Conservation (phyloP, 306 rosid genomes). For the Fagus crenata region DNA sequence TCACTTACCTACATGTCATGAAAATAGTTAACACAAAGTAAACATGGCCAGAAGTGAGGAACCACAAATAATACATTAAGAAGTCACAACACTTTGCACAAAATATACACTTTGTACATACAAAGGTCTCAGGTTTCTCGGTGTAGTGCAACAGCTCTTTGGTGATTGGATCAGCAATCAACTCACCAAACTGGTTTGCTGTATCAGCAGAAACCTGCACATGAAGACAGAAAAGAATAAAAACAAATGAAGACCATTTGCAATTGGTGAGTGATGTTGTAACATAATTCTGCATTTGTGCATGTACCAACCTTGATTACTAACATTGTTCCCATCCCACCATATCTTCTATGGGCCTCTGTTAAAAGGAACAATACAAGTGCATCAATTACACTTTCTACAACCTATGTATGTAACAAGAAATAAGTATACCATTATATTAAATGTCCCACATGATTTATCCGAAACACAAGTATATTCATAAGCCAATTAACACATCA, state of each 20-base stretch:
- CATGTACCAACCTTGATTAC: constrained; percentile 72
- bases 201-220: constrained; percentile 85
- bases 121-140: constrained; percentile 96
- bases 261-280: background rate
- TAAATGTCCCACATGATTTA: background rate
- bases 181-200: constrained; percentile 84
- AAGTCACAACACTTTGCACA: background rate
- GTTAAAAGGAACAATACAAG: constrained; percentile 27
- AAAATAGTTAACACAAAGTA: constrained; percentile 25
- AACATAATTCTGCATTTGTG: constrained; percentile 14
- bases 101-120: constrained; percentile 32
- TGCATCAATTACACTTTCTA: constrained; percentile 17
- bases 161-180: constrained; percentile 84
- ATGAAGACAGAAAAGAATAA: constrained; percentile 13
- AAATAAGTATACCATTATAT: constrained; percentile 21
- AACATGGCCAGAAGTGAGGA: constrained; percentile 20
- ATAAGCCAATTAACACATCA: background rate
- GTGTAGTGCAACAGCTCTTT: constrained; percentile 94
- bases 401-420: constrained; percentile 7
- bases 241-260: constrained; percentile 11
- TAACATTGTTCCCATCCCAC: constrained; percentile 92
- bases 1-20: constrained; percentile 65
- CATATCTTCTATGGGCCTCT: constrained; percentile 79
- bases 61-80: background rate
- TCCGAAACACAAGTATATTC: background rate